Conservation (phyloP, 2,329 filamentous ascomycete species). For the Fusarium fujikuroi region DNA sequence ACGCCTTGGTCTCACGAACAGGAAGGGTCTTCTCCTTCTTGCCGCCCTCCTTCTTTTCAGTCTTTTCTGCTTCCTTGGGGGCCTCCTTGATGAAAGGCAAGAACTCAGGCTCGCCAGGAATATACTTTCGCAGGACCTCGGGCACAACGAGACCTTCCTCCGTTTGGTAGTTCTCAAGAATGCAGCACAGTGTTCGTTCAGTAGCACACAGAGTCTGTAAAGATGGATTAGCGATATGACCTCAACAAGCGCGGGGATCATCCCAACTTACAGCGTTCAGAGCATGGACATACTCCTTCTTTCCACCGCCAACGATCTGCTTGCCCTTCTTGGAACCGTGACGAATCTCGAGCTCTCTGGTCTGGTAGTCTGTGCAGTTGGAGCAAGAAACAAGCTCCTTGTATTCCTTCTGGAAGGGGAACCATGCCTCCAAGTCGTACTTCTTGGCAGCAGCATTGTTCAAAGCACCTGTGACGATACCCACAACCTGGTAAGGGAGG, state of each 20-base stretch:
- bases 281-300: constrained; percentile 94
- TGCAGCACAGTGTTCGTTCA: constrained; percentile 90
- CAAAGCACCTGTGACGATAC: constrained; percentile 94
- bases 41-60: constrained; percentile 41
- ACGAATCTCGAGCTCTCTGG: constrained; percentile 90
- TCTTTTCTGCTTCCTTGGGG: constrained; percentile 69
- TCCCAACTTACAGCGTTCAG: constrained; percentile 71
- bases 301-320: constrained; percentile 71
- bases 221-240: constrained; percentile 11
- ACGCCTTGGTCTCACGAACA: constrained; percentile 44
- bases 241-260: background rate
- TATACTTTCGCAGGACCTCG: constrained; percentile 86
- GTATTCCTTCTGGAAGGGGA: constrained; percentile 96
- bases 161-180: constrained; percentile 97
- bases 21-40: constrained; percentile 45
- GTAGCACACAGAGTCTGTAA: constrained; percentile 81
- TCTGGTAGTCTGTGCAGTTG: constrained; percentile 98
- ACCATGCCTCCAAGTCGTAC: constrained; percentile 96
- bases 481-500: constrained; percentile 90
- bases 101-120: constrained; percentile 89
- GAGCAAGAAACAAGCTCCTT: constrained; percentile 98
- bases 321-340: constrained; percentile 79
- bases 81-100: constrained; percentile 88
- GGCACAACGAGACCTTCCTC: constrained; percentile 86
- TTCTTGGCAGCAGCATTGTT: constrained; percentile 86